A percentile compares a stretch with the other conserved stretches of the same genome.
These are phyloP conservation scores for Kodamaea nitidulidarum DNA, from an alignment of 805 yeast genomes.

Conservation along the genomic window DNA sequence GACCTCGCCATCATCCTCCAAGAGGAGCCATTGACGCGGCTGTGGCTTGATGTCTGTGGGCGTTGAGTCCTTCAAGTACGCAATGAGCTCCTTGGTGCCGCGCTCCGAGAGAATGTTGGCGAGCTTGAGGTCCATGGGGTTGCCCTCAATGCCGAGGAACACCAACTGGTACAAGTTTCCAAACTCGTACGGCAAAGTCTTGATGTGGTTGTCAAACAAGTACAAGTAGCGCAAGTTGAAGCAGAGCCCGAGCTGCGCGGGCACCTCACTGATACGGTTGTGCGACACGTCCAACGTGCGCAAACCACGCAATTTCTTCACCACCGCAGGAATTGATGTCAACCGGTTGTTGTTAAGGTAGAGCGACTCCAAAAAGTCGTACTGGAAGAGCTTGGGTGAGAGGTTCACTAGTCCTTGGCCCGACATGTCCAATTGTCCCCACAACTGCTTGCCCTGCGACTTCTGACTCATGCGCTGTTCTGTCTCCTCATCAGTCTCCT, in stretches of 20 bases:
- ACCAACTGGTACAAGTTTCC: conserved; percentile 82
- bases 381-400: conserved; percentile 72
- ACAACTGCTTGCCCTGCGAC: conserved; percentile 70
- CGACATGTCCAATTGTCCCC: conserved; percentile 91
- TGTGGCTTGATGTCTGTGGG: conserved; percentile 63
- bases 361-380: conserved; percentile 78
- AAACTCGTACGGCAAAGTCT: conserved; percentile 74
- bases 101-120: conserved; percentile 69
- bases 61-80: conserved; percentile 76
- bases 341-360: conserved; percentile 85
- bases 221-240: conserved; percentile 76
- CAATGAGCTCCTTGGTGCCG: conserved; percentile 81
- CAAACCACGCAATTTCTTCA: conserved; percentile 65
- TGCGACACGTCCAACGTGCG: conserved; percentile 82
- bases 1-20: conserved; percentile 74
- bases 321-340: conserved; percentile 59
- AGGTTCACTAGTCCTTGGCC: conserved; percentile 78
- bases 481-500: conserved; percentile 56
- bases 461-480: conserved; percentile 59
- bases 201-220: conserved; percentile 80
- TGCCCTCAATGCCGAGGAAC: conserved; percentile 91
- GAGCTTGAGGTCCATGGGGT: conserved; percentile 65
- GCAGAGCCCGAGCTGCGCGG: conserved; percentile 79
- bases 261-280: conserved; percentile 68
- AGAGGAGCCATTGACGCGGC: conserved; percentile 78